Conservation (phyloP, 306 rosid genomes). For the Glycine tomentella region DNA sequence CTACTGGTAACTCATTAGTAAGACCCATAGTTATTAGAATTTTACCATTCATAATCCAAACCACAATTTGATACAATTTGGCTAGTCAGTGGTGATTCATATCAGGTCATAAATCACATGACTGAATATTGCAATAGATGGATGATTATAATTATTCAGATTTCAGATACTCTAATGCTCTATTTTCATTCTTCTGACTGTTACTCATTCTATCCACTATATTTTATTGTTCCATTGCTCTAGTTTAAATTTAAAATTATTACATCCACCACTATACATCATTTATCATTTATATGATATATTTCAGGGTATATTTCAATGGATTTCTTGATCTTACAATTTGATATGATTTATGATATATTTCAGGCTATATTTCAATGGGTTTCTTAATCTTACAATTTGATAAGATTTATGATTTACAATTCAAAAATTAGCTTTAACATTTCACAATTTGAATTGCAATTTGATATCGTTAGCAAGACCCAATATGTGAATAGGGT, state of each 20-base stretch:
- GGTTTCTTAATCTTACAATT: not conserved
- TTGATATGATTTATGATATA: not conserved
- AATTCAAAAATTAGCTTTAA: not conserved
- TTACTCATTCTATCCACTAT: not conserved
- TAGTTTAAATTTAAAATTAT: not conserved
- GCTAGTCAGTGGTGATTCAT: not conserved
- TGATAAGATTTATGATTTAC: not conserved
- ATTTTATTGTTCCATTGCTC: not conserved
- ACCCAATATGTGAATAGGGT: constrained; percentile 12
- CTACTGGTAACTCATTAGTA: not conserved
- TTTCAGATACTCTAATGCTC: not conserved
- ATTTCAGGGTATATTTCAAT: not conserved
- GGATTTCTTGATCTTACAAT: not conserved
- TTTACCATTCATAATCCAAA: not conserved
- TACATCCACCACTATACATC: not conserved
- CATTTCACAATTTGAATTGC: not conserved
- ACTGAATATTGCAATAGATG: not conserved
- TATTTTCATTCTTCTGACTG: constrained; percentile 7
- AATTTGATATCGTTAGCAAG: not conserved
- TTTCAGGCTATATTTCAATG: not conserved
- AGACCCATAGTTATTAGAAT: not conserved
- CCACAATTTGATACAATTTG: not conserved
- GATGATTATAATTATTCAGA: not conserved
- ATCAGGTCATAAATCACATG: not conserved
- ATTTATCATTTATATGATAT: not conserved